Evolutionary conservation across 768 basidiomycete species (phyloP).

Genomic region (Rossbeevera mucosa): DNA sequence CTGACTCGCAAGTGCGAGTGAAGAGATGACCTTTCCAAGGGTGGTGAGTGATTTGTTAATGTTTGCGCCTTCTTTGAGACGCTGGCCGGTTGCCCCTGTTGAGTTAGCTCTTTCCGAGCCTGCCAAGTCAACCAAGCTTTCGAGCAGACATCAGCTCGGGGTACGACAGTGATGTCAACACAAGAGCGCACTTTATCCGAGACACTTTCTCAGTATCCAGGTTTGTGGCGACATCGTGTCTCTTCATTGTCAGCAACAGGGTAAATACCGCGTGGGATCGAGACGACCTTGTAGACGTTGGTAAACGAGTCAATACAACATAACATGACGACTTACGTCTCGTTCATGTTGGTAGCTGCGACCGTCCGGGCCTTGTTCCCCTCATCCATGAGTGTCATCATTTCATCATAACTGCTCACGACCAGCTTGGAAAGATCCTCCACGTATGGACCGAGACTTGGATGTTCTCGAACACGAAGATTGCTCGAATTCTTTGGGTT

Average conservation of each 20-base stretch:
- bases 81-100: slow-evolving; percentile 93
- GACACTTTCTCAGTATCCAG: slow-evolving; percentile 99
- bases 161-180: not conserved
- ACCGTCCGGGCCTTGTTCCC: slow-evolving; percentile 98
- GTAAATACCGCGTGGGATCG: slow-evolving; percentile 99
- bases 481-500: slow-evolving; percentile 98
- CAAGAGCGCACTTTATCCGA: slow-evolving; percentile 68
- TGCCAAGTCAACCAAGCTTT: slow-evolving; percentile 89
- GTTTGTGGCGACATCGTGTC: slow-evolving; percentile 76
- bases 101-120: slow-evolving; percentile 97
- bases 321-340: slow-evolving; percentile 62
- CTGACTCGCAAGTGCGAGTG: slow-evolving; percentile 62
- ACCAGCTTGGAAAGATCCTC: slow-evolving; percentile 94
- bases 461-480: slow-evolving; percentile 95
- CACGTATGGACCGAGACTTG: slow-evolving; percentile 94
- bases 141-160: slow-evolving; percentile 8
- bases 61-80: slow-evolving; percentile 96
- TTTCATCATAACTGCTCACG: slow-evolving; percentile 88
- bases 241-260: slow-evolving; percentile 88
- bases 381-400: slow-evolving; percentile 99
- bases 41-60: slow-evolving; percentile 99
- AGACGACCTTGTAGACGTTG: slow-evolving; percentile 64
- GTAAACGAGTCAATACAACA: not conserved
- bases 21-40: slow-evolving; percentile 94
- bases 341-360: slow-evolving; percentile 99